These are phyloP conservation scores for Eremochloa ophiuroides DNA, from an alignment of 176 grass and related monocot species.

Conservation along the genomic window DNA sequence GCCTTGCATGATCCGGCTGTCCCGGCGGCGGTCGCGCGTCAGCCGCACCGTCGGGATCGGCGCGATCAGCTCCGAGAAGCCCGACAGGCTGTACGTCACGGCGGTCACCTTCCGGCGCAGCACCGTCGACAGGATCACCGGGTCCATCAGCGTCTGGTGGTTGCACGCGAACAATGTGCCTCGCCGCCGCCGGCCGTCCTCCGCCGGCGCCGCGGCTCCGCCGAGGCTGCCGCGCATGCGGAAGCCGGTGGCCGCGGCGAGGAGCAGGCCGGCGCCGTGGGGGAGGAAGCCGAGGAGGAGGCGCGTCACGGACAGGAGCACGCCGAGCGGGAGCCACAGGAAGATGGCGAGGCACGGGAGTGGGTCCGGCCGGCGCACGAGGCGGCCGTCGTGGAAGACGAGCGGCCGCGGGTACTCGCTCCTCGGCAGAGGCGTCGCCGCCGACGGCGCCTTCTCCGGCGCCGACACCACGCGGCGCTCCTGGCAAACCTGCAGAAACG, in stretches of 20 bases:
- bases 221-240: conserved; percentile 15
- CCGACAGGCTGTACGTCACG: conserved; percentile 60
- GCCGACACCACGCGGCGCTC: conserved; percentile 14
- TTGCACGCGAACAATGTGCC: conserved; percentile 65
- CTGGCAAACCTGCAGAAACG: conserved; percentile 42
- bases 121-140: conserved; percentile 49
- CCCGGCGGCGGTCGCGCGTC: conserved; percentile 44
- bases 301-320: conserved; percentile 25
- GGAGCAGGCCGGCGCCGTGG: not conserved
- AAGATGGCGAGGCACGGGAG: conserved; percentile 17
- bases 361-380: conserved; percentile 29
- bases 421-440: conserved; percentile 26
- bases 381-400: conserved; percentile 72
- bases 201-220: not conserved
- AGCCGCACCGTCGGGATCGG: conserved; percentile 60
- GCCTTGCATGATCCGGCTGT: conserved; percentile 33
- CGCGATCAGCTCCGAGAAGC: conserved; percentile 60
- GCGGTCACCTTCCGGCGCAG: conserved; percentile 50
- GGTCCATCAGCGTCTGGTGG: conserved; percentile 72
- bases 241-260: conserved; percentile 41
- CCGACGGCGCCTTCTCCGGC: conserved; percentile 9
- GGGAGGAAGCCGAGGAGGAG: conserved; percentile 43
- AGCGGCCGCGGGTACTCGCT: conserved; percentile 41
- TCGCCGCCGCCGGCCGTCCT: not conserved
- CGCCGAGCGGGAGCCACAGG: conserved; percentile 51